These are phyloP conservation scores for Setomelanomma holmii DNA, from an alignment of 2,329 filamentous ascomycete genomes.

Conservation along the genomic window DNA sequence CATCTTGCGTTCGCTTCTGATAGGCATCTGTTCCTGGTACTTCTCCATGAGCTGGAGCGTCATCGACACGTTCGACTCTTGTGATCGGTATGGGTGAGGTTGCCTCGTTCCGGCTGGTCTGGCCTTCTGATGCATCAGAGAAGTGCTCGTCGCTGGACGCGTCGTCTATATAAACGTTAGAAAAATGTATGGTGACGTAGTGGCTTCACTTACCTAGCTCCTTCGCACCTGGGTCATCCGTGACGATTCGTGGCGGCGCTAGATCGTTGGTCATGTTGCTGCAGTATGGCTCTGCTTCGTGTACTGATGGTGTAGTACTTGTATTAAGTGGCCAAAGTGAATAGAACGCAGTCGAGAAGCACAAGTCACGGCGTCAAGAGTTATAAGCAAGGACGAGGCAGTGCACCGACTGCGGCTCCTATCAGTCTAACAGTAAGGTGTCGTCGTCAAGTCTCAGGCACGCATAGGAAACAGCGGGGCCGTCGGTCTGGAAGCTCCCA, in stretches of 20 bases:
- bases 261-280: constrained; percentile 54
- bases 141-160: constrained; percentile 68
- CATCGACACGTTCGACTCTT: constrained; percentile 69
- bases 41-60: constrained; percentile 65
- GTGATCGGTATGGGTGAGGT: constrained; percentile 66
- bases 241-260: constrained; percentile 61
- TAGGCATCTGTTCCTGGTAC: constrained; percentile 68
- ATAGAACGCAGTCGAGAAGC: too few relatives aligned
- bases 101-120: constrained; percentile 49
- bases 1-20: constrained; percentile 63
- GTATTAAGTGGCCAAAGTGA: too few relatives aligned
- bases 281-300: too few relatives aligned
- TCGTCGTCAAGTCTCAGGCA: constrained; percentile 29
- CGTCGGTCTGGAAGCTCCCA: constrained; percentile 18
- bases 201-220: constrained; percentile 57
- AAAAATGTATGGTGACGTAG: not conserved
- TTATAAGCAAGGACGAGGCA: constrained; percentile 2
- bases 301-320: not conserved
- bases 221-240: constrained; percentile 64
- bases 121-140: constrained; percentile 69
- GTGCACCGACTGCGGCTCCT: constrained; percentile 23
- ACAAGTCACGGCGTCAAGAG: not conserved
- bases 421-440: constrained; percentile 13
- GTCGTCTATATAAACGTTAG: constrained; percentile 36
- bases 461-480: constrained; percentile 17